Conservation (phyloP, 208 protist genomes). For the Jaenimonas drosophilae region DNA sequence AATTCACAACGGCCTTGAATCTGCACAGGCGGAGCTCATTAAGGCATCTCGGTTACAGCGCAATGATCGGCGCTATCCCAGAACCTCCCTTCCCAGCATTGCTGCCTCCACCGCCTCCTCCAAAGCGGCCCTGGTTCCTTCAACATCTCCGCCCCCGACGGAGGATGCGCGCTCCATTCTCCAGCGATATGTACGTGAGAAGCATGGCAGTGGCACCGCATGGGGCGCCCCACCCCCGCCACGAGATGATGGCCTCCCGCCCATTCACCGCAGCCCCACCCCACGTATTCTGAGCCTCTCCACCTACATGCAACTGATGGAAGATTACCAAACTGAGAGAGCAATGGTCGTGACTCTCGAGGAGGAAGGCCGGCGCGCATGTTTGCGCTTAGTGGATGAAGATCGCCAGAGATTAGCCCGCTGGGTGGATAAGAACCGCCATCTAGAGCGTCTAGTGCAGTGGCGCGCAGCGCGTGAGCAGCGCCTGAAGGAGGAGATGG, state of each 20-base stretch:
- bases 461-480: constrained; percentile 51
- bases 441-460: constrained; percentile 68
- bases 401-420: constrained; percentile 28
- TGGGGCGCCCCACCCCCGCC: no score
- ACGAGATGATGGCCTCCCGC: neutral
- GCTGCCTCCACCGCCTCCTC: no score
- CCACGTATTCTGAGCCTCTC: constrained; percentile 51
- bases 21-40: constrained; percentile 25
- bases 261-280: constrained; percentile 7
- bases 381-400: constrained; percentile 20
- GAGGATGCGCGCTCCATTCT: neutral
- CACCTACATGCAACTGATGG: constrained; percentile 41
- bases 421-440: constrained; percentile 57
- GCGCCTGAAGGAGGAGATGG: constrained; percentile 14
- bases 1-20: constrained; percentile 15
- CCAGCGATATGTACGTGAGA: constrained; percentile 2
- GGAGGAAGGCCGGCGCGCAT: constrained; percentile 14
- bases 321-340: constrained; percentile 26
- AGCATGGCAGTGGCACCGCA: neutral
- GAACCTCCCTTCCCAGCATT: constrained; percentile 1
- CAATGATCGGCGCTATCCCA: no score
- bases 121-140: neutral
- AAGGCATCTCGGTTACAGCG: constrained; percentile 17
- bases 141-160: neutral
- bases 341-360: constrained; percentile 23